Evolutionary conservation across 768 basidiomycete species (phyloP).

Genomic region (Tulasnella sp.): DNA sequence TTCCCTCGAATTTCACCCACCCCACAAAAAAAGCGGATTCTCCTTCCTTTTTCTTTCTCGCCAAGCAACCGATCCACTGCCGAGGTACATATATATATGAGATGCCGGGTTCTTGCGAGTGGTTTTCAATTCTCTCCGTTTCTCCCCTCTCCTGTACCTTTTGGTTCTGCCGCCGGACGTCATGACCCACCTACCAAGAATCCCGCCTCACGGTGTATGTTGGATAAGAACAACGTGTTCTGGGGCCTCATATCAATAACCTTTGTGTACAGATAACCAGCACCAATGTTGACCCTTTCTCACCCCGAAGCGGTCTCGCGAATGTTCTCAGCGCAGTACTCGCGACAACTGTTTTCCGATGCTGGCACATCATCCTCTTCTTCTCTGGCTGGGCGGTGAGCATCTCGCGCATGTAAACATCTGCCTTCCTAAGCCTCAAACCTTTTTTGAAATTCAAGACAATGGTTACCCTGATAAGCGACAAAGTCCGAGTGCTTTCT

Average conservation of each 20-base stretch:
- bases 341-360: constrained; percentile 47
- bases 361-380: constrained; percentile 66
- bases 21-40: neutral
- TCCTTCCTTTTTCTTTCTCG: neutral
- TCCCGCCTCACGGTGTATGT: neutral
- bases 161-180: neutral
- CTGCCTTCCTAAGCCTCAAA: neutral
- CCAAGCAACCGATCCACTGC: neutral
- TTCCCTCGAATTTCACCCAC: neutral
- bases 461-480: constrained; percentile 39
- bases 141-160: neutral
- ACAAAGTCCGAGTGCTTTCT: constrained; percentile 42
- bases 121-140: neutral
- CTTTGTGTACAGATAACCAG: neutral
- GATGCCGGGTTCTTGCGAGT: neutral
- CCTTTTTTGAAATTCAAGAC: neutral
- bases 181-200: neutral
- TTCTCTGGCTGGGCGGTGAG: constrained; percentile 55
- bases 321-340: constrained; percentile 38
- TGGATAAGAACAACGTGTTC: neutral
- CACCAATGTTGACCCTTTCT: constrained; percentile 10
- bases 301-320: neutral
- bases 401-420: neutral
- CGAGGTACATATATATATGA: neutral
- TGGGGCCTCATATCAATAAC: neutral